phyloP scores from a whole-genome alignment of 192 early-diverging fungal species.

The Backusella psychrophila region DNA sequence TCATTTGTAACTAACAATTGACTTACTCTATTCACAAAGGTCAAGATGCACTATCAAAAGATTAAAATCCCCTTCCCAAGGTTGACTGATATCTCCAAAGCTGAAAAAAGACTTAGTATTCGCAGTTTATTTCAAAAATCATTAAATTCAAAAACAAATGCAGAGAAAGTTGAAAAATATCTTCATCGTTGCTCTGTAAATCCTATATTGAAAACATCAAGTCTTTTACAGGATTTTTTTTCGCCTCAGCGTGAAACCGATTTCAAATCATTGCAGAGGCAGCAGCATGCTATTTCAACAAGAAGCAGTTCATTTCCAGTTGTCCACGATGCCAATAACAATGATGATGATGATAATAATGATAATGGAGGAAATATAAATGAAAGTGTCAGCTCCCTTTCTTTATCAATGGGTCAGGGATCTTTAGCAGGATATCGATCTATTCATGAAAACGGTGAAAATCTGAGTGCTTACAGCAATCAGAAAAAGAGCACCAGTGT shows the following conservation, averaged over 20 bases:
- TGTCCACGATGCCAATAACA: background rate
- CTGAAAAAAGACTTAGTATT: constrained; percentile 37
- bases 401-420: background rate
- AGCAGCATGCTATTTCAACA: background rate
- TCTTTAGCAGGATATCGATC: background rate
- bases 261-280: background rate
- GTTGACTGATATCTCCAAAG: constrained; percentile 22
- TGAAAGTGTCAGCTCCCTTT: background rate
- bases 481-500: background rate
- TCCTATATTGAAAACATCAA: constrained; percentile 32
- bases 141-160: constrained; percentile 21
- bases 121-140: constrained; percentile 12
- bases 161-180: constrained; percentile 48
- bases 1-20: background rate
- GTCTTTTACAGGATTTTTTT: constrained; percentile 43
- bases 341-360: background rate
- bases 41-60: constrained; percentile 25
- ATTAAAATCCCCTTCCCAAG: constrained; percentile 40
- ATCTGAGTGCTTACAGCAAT: no score
- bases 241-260: constrained; percentile 45
- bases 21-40: background rate
- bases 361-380: background rate
- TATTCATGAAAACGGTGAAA: background rate
- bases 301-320: background rate
- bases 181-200: constrained; percentile 38